Base-by-base conservation (phyloP, 177 flowering plant genomes). In the Telopea speciosissima region DNA sequence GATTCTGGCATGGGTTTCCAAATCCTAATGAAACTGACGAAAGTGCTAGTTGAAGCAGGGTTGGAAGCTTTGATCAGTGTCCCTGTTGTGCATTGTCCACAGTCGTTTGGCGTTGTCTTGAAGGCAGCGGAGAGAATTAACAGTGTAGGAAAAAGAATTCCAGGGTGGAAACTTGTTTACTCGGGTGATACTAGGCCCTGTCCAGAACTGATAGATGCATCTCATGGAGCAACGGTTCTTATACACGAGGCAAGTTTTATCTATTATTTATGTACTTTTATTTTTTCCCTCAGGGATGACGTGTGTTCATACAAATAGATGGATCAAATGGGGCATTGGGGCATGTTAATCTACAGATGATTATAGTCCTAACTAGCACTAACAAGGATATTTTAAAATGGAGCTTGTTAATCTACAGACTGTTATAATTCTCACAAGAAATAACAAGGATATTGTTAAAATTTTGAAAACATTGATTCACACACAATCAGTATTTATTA, bases 161-260 rank as follows among this genome's bases (percentile, higher is more conserved):
- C 96, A 7, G 99, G 99, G 21, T 96, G 99, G 99, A 96, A 91
- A 79, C 77, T 96, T 72, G 98, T 88, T 8, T 96, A 96, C 75
- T 96, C 99, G 22, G 99, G 99, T 44, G 99, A 96, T 76, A 93
- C 98, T 17, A 85, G 98, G 81, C 99, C 99, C 45, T 91, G 99
- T 70, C 85, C 84, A 3, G 87, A 86, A 65, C 74, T 93, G 56
- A 81, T 85, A 40, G 82, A 86, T 73, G 99, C 97, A 21, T 84
- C 97, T 70, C 83, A 71, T 24, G 97, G 87, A 26, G 97, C 99
- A 8, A 96, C 99, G 8, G 81, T 91, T 78, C 98, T 96, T 69
- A 91, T 96, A 77, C 99, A 96, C 22, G 99, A 96, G 95, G 99
- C 66, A 84, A 83, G 82, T 80, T 76, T 58, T n/a, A 16, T 58